phyloP scores from a whole-genome alignment of 2,329 filamentous ascomycete genomes.

The Sclerotinia subarctica region DNA sequence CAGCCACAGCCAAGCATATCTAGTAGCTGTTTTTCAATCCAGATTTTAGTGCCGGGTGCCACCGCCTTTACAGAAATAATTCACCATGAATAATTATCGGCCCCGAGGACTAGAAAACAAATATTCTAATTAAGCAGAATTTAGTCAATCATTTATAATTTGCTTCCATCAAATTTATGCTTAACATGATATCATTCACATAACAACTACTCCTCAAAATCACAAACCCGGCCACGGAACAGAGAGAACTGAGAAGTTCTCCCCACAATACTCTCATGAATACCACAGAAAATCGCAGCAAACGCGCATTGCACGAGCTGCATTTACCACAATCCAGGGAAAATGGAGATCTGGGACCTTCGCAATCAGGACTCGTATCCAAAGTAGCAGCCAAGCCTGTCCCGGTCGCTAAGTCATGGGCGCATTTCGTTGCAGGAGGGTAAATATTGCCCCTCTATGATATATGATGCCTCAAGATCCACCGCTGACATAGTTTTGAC shows the following conservation, averaged over 20 bases:
- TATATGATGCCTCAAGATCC: not conserved
- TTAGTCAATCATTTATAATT: slow-evolving; percentile 3
- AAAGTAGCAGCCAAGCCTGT: slow-evolving; percentile 40
- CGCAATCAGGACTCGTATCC: slow-evolving; percentile 41
- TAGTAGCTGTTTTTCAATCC: not conserved
- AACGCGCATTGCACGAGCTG: slow-evolving; percentile 23
- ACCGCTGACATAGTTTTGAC: slow-evolving; percentile 23
- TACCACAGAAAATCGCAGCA: slow-evolving; percentile 28
- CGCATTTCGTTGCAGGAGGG: slow-evolving; percentile 89
- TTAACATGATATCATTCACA: slow-evolving; percentile 12
- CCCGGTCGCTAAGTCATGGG: slow-evolving; percentile 75
- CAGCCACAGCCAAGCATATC: no score
- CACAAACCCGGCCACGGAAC: not conserved
- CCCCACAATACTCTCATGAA: slow-evolving; percentile 33
- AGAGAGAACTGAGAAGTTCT: slow-evolving; percentile 16
- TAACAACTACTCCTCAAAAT: not conserved
- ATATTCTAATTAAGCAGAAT: not conserved
- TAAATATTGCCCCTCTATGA: slow-evolving; percentile 45
- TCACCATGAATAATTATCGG: slow-evolving; percentile 2
- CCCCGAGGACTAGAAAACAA: not conserved
- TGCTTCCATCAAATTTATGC: not conserved
- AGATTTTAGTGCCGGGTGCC: slow-evolving; percentile 3
- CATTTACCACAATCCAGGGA: slow-evolving; percentile 50
- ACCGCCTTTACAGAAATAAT: slow-evolving; percentile 17
- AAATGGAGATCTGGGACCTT: slow-evolving; percentile 54